These are phyloP conservation scores for Zasmidium citrigriseum DNA, from an alignment of 2,329 filamentous ascomycete genomes.

Conservation along the genomic window DNA sequence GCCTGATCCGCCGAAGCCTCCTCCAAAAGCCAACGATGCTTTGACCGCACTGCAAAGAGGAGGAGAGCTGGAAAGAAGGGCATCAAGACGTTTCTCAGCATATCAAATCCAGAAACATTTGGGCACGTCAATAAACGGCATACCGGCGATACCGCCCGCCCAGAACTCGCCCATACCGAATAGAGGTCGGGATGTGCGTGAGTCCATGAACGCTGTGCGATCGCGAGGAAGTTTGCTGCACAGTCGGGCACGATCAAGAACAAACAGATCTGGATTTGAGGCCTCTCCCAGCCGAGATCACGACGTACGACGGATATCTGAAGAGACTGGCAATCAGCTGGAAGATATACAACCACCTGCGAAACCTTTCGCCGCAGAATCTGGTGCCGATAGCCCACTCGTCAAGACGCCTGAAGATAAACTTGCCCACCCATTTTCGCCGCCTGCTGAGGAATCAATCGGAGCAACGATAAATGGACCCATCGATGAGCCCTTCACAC, in stretches of 20 bases:
- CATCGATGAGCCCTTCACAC: constrained; percentile 30
- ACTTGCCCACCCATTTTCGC: constrained; percentile 41
- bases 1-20: constrained; percentile 64
- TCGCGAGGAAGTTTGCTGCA: constrained; percentile 54
- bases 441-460: constrained; percentile 20
- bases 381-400: constrained; percentile 46
- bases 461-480: constrained; percentile 39
- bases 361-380: constrained; percentile 14
- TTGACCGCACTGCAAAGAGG: constrained; percentile 87
- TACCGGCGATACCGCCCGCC: constrained; percentile 77
- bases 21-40: constrained; percentile 83
- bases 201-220: constrained; percentile 76
- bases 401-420: constrained; percentile 69
- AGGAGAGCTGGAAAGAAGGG: constrained; percentile 86
- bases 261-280: constrained; percentile 46
- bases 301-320: constrained; percentile 58
- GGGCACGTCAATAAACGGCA: constrained; percentile 75
- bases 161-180: constrained; percentile 85
- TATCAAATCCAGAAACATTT: constrained; percentile 97
- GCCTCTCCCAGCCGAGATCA: constrained; percentile 60
- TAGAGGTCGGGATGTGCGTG: constrained; percentile 77
- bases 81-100: constrained; percentile 89
- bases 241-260: constrained; percentile 29
- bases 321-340: constrained; percentile 56
- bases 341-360: constrained; percentile 35